phyloP scores from a whole-genome alignment of 306 rosid species.

The Prunus kanzakura region DNA sequence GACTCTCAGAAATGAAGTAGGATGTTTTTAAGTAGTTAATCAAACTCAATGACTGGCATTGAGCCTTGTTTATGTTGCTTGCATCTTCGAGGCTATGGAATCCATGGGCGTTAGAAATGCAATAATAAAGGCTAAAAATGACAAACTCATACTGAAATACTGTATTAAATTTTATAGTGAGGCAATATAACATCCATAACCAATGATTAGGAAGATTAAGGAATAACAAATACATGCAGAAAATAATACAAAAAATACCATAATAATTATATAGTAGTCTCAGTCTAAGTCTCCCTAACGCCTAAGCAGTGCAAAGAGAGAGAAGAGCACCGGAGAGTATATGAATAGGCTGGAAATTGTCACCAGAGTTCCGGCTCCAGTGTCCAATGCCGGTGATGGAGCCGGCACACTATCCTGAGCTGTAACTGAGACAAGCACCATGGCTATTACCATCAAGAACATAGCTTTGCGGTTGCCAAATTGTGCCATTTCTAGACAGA shows the following conservation, averaged over 20 bases:
- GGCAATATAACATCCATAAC: conserved; percentile 12
- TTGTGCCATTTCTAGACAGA: conserved; percentile 39
- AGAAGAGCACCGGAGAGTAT: conserved; percentile 36
- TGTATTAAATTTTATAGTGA: not conserved
- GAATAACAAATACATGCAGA: not conserved
- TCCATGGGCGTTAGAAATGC: not conserved
- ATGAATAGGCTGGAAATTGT: conserved; percentile 25
- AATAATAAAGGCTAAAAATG: not conserved
- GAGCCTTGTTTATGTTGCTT: not conserved
- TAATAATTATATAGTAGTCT: not conserved
- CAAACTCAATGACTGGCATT: no score
- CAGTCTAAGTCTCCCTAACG: conserved; percentile 26
- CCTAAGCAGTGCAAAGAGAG: conserved; percentile 30
- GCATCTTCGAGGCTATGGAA: not conserved
- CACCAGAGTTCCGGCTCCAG: conserved; percentile 47
- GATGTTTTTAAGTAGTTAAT: not conserved
- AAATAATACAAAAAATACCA: not conserved
- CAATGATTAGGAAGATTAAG: conserved; percentile 6
- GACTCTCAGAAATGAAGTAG: not conserved
- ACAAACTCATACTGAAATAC: not conserved
- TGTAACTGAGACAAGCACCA: conserved; percentile 31
- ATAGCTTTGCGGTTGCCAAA: conserved; percentile 31
- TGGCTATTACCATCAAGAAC: conserved; percentile 27
- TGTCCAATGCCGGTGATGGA: conserved; percentile 39
- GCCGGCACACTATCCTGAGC: conserved; percentile 37